Conservation (phyloP, 208 protist genomes). For the Trypanosoma lewisi region DNA sequence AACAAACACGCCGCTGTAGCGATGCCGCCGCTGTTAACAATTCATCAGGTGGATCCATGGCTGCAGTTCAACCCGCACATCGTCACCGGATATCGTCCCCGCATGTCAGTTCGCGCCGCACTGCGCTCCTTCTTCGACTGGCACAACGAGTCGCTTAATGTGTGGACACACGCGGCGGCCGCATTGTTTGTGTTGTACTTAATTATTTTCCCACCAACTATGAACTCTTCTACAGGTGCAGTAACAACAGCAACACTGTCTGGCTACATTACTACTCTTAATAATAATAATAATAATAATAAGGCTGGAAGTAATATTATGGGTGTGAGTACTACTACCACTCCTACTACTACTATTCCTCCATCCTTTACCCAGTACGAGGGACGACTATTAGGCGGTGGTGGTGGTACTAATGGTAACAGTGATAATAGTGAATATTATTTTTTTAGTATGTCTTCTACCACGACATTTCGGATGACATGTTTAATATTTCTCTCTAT, state of each 20-base stretch:
- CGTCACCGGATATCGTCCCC: constrained; percentile 50
- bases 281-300: not conserved
- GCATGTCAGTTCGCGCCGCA: constrained; percentile 36
- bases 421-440: not conserved
- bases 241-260: constrained; percentile 1
- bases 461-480: constrained; percentile 12
- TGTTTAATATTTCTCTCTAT: constrained; percentile 34
- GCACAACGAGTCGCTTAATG: constrained; percentile 73
- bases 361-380: not conserved
- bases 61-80: constrained; percentile 72
- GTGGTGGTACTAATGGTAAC: not conserved
- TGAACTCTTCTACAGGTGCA: not conserved
- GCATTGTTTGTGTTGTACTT: constrained; percentile 39
- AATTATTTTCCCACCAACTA: constrained; percentile 39
- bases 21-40: constrained; percentile 17
- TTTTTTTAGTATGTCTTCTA: not conserved
- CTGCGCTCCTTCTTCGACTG: constrained; percentile 43
- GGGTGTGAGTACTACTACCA: no score
- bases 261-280: not conserved
- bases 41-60: constrained; percentile 56
- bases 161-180: constrained; percentile 43
- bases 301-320: no score
- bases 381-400: not conserved
- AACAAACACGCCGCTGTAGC: no score
- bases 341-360: not conserved